Evolutionary conservation across 2,329 filamentous ascomycete genomes (phyloP), one percentile per base, ranked within the genome.

Genomic region (Xylariaceae sp.): DNA sequence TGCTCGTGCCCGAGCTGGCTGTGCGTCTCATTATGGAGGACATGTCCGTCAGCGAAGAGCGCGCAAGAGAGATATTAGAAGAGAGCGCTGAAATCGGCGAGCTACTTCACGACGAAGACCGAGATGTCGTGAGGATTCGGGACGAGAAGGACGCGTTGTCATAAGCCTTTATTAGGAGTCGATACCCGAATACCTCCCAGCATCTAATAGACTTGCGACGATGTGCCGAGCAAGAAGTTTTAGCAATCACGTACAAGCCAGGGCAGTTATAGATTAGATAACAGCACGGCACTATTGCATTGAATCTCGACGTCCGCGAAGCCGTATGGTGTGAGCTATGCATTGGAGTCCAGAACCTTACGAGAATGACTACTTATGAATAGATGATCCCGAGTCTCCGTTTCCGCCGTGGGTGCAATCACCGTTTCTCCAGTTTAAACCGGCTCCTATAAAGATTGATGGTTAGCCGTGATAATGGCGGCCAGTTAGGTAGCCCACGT

Each of bases 1-100:
- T 92, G 1, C 72, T 95, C 56, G 88, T 95, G 21, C 88, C 89
- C 0, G 91, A 95, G 67, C 66, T 83, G 59, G 74, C 78, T 21
- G 72, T 79, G 34, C 72, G 70, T 55, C 69, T 84, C 48, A 80
- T 83, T 57, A 77, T 75, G 70, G 78, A 84, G 61, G 81, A 83
- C 56, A 78, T 83, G 76, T 54, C 59, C 2, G 72, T 79, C 19
- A 66, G 61, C 2, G 69, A 70, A 42, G 67, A 68, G 7, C 68
- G 74, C 54, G 80, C 80, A 16, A 71, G 74, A 59, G 69, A 71
- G 22, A 81, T 92, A 18, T 70, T 92, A 64, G 73, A 78, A 58
- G 80, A 87, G 58, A 90, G 88, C 67, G 81, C 80, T 60, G 74
- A 78, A 49, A 71, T 92, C 46, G 88, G 87, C 0, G 78, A 85